Evolutionary conservation across 192 early-diverging fungal species (phyloP).

Genomic region (Gaertneriomyces semiglobifer): DNA sequence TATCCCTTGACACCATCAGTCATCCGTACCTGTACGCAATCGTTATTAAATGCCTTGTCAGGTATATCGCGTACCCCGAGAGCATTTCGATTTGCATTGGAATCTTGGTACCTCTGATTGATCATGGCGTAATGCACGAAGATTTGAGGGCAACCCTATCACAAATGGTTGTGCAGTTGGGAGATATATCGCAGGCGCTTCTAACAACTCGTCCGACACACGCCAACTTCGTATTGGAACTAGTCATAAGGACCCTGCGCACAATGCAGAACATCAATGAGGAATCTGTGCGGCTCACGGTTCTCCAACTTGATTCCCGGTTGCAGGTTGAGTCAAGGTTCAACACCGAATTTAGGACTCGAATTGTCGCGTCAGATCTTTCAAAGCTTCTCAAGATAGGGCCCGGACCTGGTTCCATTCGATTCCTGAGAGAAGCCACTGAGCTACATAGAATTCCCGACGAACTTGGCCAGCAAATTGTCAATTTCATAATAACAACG

Average conservation of each 20-base stretch:
- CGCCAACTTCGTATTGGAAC: background rate
- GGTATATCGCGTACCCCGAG: background rate
- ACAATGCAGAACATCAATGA: background rate
- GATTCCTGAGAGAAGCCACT: too few species aligned
- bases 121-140: too few species aligned
- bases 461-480: too few species aligned
- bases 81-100: background rate
- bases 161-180: background rate
- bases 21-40: slow-evolving; percentile 20
- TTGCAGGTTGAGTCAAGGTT: too few species aligned
- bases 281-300: slow-evolving; percentile 7
- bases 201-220: background rate
- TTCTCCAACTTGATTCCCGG: slow-evolving; percentile 22
- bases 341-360: too few species aligned
- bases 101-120: background rate
- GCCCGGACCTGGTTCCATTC: too few species aligned
- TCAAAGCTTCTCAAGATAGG: too few species aligned
- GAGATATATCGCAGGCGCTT: background rate
- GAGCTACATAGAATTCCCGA: too few species aligned
- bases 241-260: background rate
- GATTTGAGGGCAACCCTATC: slow-evolving; percentile 9
- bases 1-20: background rate
- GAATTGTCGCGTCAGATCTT: too few species aligned
- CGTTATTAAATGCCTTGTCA: slow-evolving; percentile 3
- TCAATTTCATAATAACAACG: too few species aligned